Conservation (phyloP, 345 rosid species). For the Rhizophora apiculata region DNA sequence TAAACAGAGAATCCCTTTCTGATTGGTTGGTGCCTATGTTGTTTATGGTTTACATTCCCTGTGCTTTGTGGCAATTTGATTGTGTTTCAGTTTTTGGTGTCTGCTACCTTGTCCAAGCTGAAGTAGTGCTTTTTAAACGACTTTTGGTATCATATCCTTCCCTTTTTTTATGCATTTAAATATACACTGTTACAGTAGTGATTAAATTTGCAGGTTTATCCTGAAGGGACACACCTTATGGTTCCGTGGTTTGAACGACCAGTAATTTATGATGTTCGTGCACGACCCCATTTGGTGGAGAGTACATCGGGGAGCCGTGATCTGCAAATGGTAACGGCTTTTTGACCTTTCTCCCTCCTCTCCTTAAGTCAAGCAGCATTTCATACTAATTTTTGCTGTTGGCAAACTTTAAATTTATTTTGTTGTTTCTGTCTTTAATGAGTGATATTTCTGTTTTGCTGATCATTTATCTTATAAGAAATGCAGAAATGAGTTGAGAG, state of each 20-base stretch:
- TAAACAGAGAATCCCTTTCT: not conserved
- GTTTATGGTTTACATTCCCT: not conserved
- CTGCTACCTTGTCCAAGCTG: no score
- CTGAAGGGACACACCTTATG: conserved; percentile 92
- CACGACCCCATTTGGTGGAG: conserved; percentile 85
- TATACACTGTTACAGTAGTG: not conserved
- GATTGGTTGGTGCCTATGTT: no score
- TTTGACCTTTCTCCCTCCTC: not conserved
- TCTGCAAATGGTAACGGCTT: conserved; percentile 73
- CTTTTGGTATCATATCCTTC: not conserved
- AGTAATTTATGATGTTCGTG: conserved; percentile 86
- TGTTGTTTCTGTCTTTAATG: not conserved
- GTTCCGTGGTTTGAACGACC: conserved; percentile 94
- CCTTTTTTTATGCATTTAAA: not conserved
- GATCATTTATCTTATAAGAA: no score
- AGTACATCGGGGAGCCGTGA: conserved; percentile 95
- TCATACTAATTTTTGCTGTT: not conserved
- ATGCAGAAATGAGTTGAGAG: no score
- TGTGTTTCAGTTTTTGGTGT: not conserved
- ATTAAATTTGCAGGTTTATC: conserved; percentile 58
- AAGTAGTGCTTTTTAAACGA: not conserved
- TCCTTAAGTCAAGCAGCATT: not conserved
- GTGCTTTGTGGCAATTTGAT: not conserved
- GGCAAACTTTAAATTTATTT: not conserved
- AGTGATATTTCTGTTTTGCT: no score